Evolutionary conservation across 1,139 yeast species (phyloP).

Genomic region (Yarrowia galli): DNA sequence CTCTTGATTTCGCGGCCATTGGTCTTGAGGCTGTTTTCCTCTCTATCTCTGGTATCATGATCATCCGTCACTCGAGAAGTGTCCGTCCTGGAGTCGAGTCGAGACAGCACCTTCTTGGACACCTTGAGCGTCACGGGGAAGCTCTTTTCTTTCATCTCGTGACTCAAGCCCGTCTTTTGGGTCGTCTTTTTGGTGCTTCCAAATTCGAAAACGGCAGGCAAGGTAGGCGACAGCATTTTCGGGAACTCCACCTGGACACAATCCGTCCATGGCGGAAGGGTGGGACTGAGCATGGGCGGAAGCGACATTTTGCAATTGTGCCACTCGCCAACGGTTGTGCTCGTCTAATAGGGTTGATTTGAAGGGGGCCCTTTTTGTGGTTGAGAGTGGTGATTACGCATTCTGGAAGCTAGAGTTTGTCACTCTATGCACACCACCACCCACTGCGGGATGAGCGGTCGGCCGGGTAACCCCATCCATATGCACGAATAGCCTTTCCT

Average conservation of each 20-base stretch:
- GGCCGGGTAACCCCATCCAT: slow-evolving; percentile 25
- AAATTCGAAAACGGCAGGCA: slow-evolving; percentile 47
- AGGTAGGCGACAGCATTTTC: slow-evolving; percentile 49
- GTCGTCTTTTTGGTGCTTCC: slow-evolving; percentile 11
- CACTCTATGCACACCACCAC: slow-evolving; percentile 1
- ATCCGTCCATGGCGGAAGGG: slow-evolving; percentile 49
- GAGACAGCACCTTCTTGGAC: slow-evolving; percentile 5
- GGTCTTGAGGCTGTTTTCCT: not conserved
- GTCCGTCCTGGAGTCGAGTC: not conserved
- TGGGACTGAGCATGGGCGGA: slow-evolving; percentile 52
- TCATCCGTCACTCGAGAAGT: not conserved
- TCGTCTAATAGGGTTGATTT: not conserved
- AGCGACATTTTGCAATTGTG: slow-evolving; percentile 44
- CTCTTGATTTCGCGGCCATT: not conserved
- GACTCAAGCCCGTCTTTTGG: slow-evolving; percentile 21
- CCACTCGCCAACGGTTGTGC: not conserved
- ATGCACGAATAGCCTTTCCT: not conserved
- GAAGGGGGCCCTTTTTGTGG: not conserved
- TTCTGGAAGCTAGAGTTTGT: slow-evolving; percentile 1
- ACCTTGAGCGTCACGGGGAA: slow-evolving; percentile 33
- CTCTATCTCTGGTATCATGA: not conserved
- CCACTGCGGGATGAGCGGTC: too few relatives aligned
- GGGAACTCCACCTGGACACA: slow-evolving; percentile 44
- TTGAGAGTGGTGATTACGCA: not conserved
- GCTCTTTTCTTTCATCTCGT: slow-evolving; percentile 29